Conservation (phyloP, 2,329 filamentous ascomycete species). For the Falciphora oryzae region DNA sequence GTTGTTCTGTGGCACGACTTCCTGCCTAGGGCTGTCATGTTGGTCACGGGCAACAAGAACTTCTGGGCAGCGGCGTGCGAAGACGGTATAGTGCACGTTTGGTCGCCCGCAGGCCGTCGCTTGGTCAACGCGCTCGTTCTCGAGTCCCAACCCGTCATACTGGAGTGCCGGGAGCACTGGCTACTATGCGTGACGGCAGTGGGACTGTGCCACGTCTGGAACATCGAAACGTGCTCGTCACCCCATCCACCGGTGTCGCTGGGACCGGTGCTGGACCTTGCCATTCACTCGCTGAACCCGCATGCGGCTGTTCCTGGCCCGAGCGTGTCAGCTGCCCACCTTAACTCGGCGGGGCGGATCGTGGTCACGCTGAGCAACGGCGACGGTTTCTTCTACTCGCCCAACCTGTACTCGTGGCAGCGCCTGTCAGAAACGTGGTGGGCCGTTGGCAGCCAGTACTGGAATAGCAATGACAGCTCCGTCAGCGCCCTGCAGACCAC, state of each 20-base stretch:
- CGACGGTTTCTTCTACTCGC: slow-evolving; percentile 87
- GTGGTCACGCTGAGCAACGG: slow-evolving; percentile 91
- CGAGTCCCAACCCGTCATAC: slow-evolving; percentile 88
- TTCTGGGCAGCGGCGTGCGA: slow-evolving; percentile 94
- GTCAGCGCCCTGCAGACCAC: slow-evolving; percentile 74
- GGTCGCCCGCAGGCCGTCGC: slow-evolving; percentile 86
- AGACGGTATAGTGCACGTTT: slow-evolving; percentile 82
- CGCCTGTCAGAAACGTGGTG: slow-evolving; percentile 96
- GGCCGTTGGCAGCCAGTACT: slow-evolving; percentile 96
- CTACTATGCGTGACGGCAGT: slow-evolving; percentile 83
- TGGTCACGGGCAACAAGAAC: slow-evolving; percentile 82
- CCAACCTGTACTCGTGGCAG: slow-evolving; percentile 85
- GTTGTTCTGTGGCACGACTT: slow-evolving; percentile 90
- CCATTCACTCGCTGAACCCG: slow-evolving; percentile 69
- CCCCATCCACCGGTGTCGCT: slow-evolving; percentile 88
- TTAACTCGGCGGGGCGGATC: slow-evolving; percentile 82
- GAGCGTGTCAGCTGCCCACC: slow-evolving; percentile 80
- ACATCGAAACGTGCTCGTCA: slow-evolving; percentile 73
- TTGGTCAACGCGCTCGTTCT: slow-evolving; percentile 79
- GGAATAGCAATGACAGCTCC: slow-evolving; percentile 94
- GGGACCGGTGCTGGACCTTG: slow-evolving; percentile 81
- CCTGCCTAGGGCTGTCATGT: slow-evolving; percentile 76
- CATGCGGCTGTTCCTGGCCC: slow-evolving; percentile 72
- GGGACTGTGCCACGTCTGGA: slow-evolving; percentile 90
- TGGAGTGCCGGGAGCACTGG: slow-evolving; percentile 87